phyloP scores from a whole-genome alignment of 2,329 filamentous ascomycete species.

The Colletotrichum liaoningense region DNA sequence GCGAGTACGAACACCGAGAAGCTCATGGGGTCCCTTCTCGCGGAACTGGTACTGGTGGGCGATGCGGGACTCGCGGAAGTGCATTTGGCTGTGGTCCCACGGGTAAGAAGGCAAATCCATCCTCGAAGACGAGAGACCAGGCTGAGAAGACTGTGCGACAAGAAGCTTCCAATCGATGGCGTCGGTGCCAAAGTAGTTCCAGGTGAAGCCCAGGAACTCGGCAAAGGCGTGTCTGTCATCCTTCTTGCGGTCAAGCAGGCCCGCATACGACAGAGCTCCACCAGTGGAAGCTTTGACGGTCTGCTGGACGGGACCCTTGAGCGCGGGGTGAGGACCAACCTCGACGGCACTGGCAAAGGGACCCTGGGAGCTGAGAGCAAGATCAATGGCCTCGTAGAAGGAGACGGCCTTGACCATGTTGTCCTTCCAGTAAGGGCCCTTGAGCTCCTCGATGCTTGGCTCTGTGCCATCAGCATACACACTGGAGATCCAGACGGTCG shows the following conservation, averaged over 20 bases:
- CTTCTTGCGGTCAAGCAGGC: slow-evolving; percentile 44
- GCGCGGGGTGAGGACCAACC: slow-evolving; percentile 51
- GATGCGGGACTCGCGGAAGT: slow-evolving; percentile 48
- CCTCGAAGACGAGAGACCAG: slow-evolving; percentile 33
- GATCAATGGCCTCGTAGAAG: slow-evolving; percentile 39
- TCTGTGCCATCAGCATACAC: slow-evolving; percentile 44
- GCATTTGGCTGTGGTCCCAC: slow-evolving; percentile 49
- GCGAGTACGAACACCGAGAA: slow-evolving; percentile 38
- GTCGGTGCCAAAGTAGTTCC: slow-evolving; percentile 43
- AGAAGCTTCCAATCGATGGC: slow-evolving; percentile 39
- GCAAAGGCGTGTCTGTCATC: slow-evolving; percentile 45
- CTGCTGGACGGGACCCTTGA: slow-evolving; percentile 52
- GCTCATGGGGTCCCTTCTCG: slow-evolving; percentile 48
- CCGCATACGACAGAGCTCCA: slow-evolving; percentile 43
- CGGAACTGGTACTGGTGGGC: slow-evolving; percentile 44
- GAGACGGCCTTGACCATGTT: slow-evolving; percentile 46
- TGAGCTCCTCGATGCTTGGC: slow-evolving; percentile 43
- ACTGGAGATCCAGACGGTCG: slow-evolving; percentile 53
- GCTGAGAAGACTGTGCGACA: slow-evolving; percentile 39
- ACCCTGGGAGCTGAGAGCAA: slow-evolving; percentile 31
- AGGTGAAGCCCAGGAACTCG: slow-evolving; percentile 48
- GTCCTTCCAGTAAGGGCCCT: slow-evolving; percentile 46
- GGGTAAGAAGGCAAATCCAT: slow-evolving; percentile 50
- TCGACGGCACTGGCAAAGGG: slow-evolving; percentile 42
- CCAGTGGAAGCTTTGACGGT: slow-evolving; percentile 56